Base-by-base conservation (phyloP, 441 rosid species). In the Adansonia madagascariensis region DNA sequence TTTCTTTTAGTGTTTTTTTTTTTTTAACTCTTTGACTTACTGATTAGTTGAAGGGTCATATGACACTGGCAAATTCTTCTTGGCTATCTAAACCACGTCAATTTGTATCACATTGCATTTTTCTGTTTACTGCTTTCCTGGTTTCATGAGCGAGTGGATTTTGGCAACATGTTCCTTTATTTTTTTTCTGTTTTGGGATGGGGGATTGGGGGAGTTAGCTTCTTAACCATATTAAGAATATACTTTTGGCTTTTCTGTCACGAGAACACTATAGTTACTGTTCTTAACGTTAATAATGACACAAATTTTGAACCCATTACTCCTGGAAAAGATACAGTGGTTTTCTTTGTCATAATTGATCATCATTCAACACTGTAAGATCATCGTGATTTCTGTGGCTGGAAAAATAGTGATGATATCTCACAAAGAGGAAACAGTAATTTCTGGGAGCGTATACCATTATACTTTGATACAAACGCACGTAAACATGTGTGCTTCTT, bases 351-450 rank as follows among this genome's bases (percentile, higher is more conserved):
- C 12, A 6, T 9, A 53, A 52, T 15, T 53, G 74, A 71, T 71
- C 47, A 31, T 53, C 15, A 4, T 8, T n/a, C 35, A 4, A 57
- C 46, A 52, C 46, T 71, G n/a, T 31, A 71, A 70, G 60, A 22
- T 67, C 11, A 14, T 8, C 24, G 8, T 70, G 46, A 18, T 69
- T 69, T 69, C 59, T 47, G 24, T 24, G 12, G 73, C 4, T 49
- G 22, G 59, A 49, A 18, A 69, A 12, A 49, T 69, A 69, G 11
- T 7, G 73, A 69, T 22, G 41, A 6, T 47, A 68, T 68, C 73
- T 68, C 14, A 6, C 39, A 17, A n/a, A 65, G 15, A 14, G 31
- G 24, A n/a, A 27, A 52, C 11, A 15, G 4, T 31, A 15, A 15
- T 50, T 71, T 71, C 44, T 27, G 9, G n/a, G 61, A 31, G 46